Conservation (phyloP, 805 yeast genomes). For the Metschnikowia similis region DNA sequence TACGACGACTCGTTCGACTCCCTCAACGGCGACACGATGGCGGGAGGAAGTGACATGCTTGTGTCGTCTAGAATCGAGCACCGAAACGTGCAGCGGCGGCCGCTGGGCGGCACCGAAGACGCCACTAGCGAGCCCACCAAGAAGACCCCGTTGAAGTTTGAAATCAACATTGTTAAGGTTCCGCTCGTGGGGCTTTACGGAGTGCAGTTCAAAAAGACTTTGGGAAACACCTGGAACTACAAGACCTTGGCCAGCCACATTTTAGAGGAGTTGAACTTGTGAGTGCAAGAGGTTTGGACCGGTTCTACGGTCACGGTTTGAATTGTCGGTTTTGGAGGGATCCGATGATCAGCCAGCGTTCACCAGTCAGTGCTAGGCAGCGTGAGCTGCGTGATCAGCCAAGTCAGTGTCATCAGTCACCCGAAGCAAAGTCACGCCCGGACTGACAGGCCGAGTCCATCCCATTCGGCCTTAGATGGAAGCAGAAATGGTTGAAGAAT, state of each 20-base stretch:
- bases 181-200: constrained; percentile 89
- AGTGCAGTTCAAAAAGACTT: constrained; percentile 87
- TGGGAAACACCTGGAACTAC: constrained; percentile 94
- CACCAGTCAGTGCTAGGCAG: too few relatives aligned
- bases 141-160: constrained; percentile 71
- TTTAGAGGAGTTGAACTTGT: constrained; percentile 65
- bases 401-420: too few relatives aligned
- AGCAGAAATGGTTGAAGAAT: too few relatives aligned
- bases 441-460: too few relatives aligned
- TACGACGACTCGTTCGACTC: constrained; percentile 62
- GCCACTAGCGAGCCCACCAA: constrained; percentile 9
- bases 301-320: too few relatives aligned
- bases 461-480: too few relatives aligned
- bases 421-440: too few relatives aligned
- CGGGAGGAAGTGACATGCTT: constrained; percentile 57
- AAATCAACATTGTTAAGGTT: constrained; percentile 86
- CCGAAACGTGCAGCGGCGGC: constrained; percentile 32
- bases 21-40: constrained; percentile 46
- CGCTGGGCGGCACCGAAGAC: constrained; percentile 24
- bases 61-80: constrained; percentile 58
- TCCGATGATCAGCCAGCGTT: too few relatives aligned
- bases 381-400: too few relatives aligned
- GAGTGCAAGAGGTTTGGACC: not conserved
- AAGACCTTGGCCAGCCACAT: constrained; percentile 86
- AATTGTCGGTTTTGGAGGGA: too few relatives aligned